phyloP scores from a whole-genome alignment of 176 grass and related monocot species.

The Canna indica region DNA sequence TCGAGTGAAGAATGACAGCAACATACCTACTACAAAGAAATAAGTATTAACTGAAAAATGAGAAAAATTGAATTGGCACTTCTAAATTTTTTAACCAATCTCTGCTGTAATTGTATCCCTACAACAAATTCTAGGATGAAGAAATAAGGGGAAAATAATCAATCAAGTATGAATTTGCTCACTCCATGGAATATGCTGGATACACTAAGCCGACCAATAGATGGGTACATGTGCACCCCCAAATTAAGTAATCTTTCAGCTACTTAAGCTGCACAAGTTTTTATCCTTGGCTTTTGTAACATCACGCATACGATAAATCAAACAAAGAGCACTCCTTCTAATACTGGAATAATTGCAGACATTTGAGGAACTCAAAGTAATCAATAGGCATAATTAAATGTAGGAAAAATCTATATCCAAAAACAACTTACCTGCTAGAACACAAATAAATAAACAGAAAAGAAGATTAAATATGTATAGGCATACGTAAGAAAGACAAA shows the following conservation, averaged over 20 bases:
- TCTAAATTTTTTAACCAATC: no score
- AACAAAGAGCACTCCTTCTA: conserved; percentile 92
- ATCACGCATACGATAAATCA: conserved; percentile 98
- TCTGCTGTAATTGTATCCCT: no score
- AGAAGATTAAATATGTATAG: neutral
- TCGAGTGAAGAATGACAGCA: conserved; percentile 97
- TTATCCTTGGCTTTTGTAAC: conserved; percentile 97
- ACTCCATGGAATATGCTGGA: no score
- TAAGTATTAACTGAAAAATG: no score
- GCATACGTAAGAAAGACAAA: no score
- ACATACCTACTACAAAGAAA: conserved; percentile 89
- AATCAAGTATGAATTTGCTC: no score
- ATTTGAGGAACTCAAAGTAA: conserved; percentile 1
- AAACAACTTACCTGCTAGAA: neutral
- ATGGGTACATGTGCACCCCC: conserved; percentile 61
- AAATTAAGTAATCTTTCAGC: conserved; percentile 92
- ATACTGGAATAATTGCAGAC: conserved; percentile 54
- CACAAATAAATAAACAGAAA: neutral
- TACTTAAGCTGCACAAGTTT: no score
- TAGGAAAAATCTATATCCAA: neutral
- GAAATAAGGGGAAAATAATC: no score
- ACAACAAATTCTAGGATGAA: no score
- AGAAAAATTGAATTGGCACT: no score
- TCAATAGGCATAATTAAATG: neutral
- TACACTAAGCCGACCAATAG: no score